Base-by-base conservation (phyloP, 106 monocot genomes). In the Dioscorea dumetorum region DNA sequence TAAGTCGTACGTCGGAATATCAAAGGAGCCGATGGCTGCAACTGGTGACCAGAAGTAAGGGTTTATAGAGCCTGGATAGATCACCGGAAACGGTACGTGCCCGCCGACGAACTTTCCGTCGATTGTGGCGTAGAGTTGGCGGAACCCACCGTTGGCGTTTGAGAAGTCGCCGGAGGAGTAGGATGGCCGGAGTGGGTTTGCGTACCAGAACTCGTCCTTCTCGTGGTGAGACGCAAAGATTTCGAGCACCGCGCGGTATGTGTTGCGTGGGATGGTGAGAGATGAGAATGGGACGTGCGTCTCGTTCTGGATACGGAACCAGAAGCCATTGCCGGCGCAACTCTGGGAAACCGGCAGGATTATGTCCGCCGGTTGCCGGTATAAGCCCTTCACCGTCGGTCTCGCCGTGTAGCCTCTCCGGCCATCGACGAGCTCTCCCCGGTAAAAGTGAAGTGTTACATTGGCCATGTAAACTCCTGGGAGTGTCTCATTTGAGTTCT, bases 21-120 rank as follows among this genome's bases (percentile, higher is more conserved):
- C 75, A 66, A 80, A 84, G 12, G 84, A 72, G 1, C 76, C 76
- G 57, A 84, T 79, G 56, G 84, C 79, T 1, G 80, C 33, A 0
- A 84, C 80, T 0, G 84, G 84, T 1, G 73, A 61, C 84, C 84
- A 84, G 66, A 80, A 80, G 41, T 57, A 84, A 4, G 84, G 84
- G 62, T 84, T 84, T 52, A 84, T 31, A 1, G 71, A 58, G 0
- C 84, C 73, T 2, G 80, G 69, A 66, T 80, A 84, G 28, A 84
- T 66, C 22, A 77, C 77, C 1, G 84, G 61, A 69, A 84, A 80
- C 0, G 84, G 84, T 11, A 84, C 57, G 60, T 64, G 69, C 0
- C 71, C 72, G n/a, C 84, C 80, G 21, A 62, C 70, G 76, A 65
- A 80, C 14, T 32, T 51, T 0, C 84, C 84, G 62, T 84, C 84